Evolutionary conservation across 345 rosid species (phyloP), one percentile per base, ranked within the genome.

Genomic region (thale cress (Arabidopsis thaliana)): DNA sequence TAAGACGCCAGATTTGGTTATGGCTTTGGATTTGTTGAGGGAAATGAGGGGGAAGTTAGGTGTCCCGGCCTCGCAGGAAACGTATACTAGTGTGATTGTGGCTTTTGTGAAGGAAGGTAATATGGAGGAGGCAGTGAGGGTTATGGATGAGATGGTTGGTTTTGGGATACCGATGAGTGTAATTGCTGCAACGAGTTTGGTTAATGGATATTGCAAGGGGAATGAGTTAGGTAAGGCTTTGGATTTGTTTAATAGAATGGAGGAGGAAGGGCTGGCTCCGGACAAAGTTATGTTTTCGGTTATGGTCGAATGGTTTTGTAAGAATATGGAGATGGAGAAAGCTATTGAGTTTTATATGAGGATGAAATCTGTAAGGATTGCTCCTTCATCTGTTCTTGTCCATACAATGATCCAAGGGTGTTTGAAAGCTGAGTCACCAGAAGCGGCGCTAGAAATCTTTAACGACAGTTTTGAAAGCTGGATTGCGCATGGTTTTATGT

Each of bases 91-190:
- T 13, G 85, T 93, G 57, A 84, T 87, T 34, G 80, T 69, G 73
- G 89, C 91, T 61, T 88, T 72, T 30, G 82, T 83, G 55, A 93
- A 82, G 80, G 85, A 81, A 59, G 89, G 91, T 56, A 82, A 84
- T 36, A 37, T 83, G 83, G 76, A 37, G 22, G 87, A 83, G 74
- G 95, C 93, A 4, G 72, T 88, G 60, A 82, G 60, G 82, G 69
- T 88, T 66, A 87, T 82, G 79, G 91, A 85, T 67, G 95, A 88
- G 83, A 88, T 93, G 95, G 60, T 85, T 71, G 83, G 81, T n/a
- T 77, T 78, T 65, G 95, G 89, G 72, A 82, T 52, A 79, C 83
- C 63, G 25, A 53, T 90, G 82, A 84, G 87, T 72, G 61, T 84
- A 65, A 82, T 84, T 30, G 87, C 80, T 49, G 87, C 82, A 1